Conservation (phyloP, 2,329 filamentous ascomycete species). For the Colletotrichum costaricense region DNA sequence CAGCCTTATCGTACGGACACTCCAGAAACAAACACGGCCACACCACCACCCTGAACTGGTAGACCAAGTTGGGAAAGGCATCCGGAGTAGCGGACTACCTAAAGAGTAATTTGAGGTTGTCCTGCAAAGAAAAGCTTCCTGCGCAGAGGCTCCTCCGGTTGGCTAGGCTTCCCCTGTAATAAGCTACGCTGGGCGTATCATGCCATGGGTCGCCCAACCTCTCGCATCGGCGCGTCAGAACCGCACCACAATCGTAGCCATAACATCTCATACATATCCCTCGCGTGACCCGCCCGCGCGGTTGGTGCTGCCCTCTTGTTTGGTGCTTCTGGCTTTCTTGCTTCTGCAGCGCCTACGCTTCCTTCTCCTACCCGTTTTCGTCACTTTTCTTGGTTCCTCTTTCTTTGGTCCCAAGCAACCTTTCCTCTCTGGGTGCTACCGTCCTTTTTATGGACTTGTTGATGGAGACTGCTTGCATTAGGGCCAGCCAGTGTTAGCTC, state of each 20-base stretch:
- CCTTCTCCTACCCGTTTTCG: constrained; percentile 28
- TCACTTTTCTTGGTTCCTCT: constrained; percentile 22
- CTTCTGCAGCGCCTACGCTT: constrained; percentile 20
- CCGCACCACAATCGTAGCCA: constrained; percentile 34
- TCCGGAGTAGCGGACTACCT: not conserved
- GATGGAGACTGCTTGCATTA: constrained; percentile 35
- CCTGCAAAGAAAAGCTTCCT: constrained; percentile 17
- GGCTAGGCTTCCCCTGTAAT: constrained; percentile 28
- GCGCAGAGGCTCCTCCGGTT: constrained; percentile 19
- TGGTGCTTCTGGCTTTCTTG: constrained; percentile 4
- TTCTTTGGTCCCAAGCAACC: constrained; percentile 11
- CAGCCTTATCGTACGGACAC: not conserved
- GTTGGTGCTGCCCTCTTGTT: constrained; percentile 1
- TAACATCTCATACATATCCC: constrained; percentile 37
- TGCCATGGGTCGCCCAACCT: constrained; percentile 35
- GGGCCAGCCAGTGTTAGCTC: constrained; percentile 27
- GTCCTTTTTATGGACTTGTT: constrained; percentile 19
- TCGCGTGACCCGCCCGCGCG: constrained; percentile 28
- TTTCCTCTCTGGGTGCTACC: constrained; percentile 10
- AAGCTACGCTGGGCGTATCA: constrained; percentile 22
- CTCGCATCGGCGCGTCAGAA: constrained; percentile 33
- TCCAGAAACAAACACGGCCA: constrained; percentile 1
- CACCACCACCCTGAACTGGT: not conserved
- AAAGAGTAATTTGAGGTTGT: constrained; percentile 24
- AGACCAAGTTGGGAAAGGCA: too few relatives aligned